Base-by-base conservation (phyloP, 2,329 filamentous ascomycete species). In the Teratosphaeria gauchensis region DNA sequence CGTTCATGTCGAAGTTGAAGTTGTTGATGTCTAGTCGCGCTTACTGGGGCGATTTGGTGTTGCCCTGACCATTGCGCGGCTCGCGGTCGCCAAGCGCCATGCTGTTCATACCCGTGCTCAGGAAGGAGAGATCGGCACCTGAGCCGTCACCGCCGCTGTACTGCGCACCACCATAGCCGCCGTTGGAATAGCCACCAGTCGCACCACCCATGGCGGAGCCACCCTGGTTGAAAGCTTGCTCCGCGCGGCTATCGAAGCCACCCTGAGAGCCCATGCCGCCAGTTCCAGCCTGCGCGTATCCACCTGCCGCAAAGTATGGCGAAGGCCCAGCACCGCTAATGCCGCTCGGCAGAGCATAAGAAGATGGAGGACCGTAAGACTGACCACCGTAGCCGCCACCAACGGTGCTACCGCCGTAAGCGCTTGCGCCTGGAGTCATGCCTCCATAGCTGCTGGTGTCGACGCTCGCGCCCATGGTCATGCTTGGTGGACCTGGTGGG, bases 211-310 rank as follows among this genome's bases (percentile, higher is more conserved):
- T 89, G 16, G 86, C 85, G 21, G 87, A 87, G 58, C 89, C 89
- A 66, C 94, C 92, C 33, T 71, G 69, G 62, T 72, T 89, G 80
- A 99, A 99, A 30, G 94, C 92, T 61, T 91, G 91, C 77, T 97
- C 92, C 16, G 92, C 90, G 63, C 92, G 89, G 78, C 91, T 95
- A 71, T 96, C 92, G 70, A 99, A 97, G 12, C 90, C 89, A 51
- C 88, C 88, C 74, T 94, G 90, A 8, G 54, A 55, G 4, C 28
- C 28, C 66, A 90, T 87, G 56, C 86, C 85, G 46, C 86, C 88
- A 58, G 85, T 86, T 59, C 86, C 86, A 57, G 86, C 64, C 68
- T 71, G 69, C 59, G 67, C 66, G 9, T 63, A 62, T 66, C 86
- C 96, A 68, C 91, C 88, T 42, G 87, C 89, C 73, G 90, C 89